Evolutionary conservation across 352 stramenopile species (phyloP), one percentile per base, ranked within the genome.

Genomic region (Pythium monospermum): DNA sequence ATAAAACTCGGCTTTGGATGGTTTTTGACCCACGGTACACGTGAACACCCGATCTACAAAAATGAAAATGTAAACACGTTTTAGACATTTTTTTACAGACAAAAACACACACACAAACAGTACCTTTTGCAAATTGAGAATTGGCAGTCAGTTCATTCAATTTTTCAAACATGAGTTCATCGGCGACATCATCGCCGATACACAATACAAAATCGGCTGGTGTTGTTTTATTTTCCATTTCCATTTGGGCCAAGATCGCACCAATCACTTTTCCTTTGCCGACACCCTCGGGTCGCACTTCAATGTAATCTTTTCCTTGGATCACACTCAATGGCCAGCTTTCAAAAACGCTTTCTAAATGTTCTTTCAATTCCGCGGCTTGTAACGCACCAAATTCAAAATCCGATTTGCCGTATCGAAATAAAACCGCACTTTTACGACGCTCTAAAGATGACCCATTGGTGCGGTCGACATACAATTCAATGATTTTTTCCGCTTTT

Each of bases 381-480:
- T 99, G 97, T 39, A 99, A 68, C 33, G 84, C 82, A 18, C 97
- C 97, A 73, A 99, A 99, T 64, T 99, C 97, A 40, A 97, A 96
- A 68, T 99, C 97, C 6, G 96, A 96, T 64, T 99, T 97, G 52
- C 92, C 89, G 55, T 98, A 99, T 38, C 98, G 96, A 73, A 98
- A 99, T 1, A 99, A 69, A 25, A 99, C 81, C 8, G 97, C 97
- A 57, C 96, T 98, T 57, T 96, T 94, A 13, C 97, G 98, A 38
- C 97, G 72, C 76, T 99, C 97, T 25, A 99, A 80, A 41, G 98
- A 98, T 10, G 96, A 98, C 13, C 97, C 96, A 63, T 99, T 98
- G 2, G 97, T 99, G 31, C 96, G 81, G 60, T 97, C 94, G 21
- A 97, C 92, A 65, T 99, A 99, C 5, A 98, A 79, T 66, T 99